Conservation (phyloP, 768 basidiomycete species). For the Mycena sanguinolenta region DNA sequence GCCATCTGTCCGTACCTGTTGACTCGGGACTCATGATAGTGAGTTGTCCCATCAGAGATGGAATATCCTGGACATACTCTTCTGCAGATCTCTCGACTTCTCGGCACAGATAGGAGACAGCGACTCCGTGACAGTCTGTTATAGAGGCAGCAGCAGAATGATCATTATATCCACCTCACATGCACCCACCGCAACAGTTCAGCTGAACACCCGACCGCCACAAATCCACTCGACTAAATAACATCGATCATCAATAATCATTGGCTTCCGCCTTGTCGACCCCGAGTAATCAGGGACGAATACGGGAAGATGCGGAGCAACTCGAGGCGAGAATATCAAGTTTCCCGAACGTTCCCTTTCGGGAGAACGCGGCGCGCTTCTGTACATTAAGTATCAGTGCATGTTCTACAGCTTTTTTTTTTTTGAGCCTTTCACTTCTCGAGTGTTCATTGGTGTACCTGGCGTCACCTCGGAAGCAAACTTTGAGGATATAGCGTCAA, state of each 20-base stretch:
- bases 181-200: background rate
- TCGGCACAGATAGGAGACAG: background rate
- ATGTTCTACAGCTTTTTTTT: background rate
- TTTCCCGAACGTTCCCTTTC: background rate
- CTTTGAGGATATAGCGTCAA: conserved; percentile 13
- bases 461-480: background rate
- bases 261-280: background rate
- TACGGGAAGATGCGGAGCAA: background rate
- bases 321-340: background rate
- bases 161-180: too few relatives aligned
- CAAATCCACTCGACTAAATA: background rate
- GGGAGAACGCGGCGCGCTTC: background rate
- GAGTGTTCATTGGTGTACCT: background rate
- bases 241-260: conserved; percentile 13
- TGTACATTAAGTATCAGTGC: background rate
- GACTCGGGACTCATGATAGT: conserved; percentile 30
- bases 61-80: background rate
- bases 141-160: background rate
- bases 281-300: conserved; percentile 3
- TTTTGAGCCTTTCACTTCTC: too few relatives aligned
- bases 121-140: background rate
- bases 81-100: background rate
- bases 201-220: background rate
- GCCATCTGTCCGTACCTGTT: conserved; percentile 28
- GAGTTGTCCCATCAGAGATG: conserved; percentile 5